Evolutionary conservation across 2,329 filamentous ascomycete genomes (phyloP).

Genomic region (Mariannaea sp.): DNA sequence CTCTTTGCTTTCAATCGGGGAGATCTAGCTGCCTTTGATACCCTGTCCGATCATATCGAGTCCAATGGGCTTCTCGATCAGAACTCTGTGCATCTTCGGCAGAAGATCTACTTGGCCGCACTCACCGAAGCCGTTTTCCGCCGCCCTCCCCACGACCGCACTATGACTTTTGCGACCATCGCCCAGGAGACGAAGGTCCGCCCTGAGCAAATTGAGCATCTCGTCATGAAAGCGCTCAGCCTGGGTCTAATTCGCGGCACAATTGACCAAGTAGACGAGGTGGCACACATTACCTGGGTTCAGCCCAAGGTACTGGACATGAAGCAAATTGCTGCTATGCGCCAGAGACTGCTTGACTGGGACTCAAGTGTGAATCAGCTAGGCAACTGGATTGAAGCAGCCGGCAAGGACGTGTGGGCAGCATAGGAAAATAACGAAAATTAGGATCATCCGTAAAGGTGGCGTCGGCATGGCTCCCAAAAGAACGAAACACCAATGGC

Average conservation of each 20-base stretch:
- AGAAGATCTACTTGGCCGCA: constrained; percentile 97
- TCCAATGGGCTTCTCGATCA: constrained; percentile 79
- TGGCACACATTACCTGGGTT: constrained; percentile 97
- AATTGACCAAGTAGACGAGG: constrained; percentile 94
- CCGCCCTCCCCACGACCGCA: constrained; percentile 90
- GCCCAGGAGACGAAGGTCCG: constrained; percentile 90
- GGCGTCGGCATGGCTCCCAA: constrained; percentile 23
- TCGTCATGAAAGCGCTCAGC: constrained; percentile 99
- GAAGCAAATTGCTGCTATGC: constrained; percentile 93
- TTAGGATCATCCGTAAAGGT: constrained; percentile 2
- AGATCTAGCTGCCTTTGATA: constrained; percentile 85
- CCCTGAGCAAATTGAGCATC: constrained; percentile 90
- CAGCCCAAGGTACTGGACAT: constrained; percentile 97
- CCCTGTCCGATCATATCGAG: constrained; percentile 77
- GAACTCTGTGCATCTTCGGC: constrained; percentile 83
- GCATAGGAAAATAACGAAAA: constrained; percentile 54
- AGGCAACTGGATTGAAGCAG: constrained; percentile 94
- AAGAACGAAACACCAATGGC: too few relatives aligned
- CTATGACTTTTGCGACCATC: constrained; percentile 90
- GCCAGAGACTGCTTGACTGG: constrained; percentile 87
- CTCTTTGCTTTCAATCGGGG: constrained; percentile 97
- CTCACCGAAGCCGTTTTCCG: constrained; percentile 96
- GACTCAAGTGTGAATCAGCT: constrained; percentile 94
- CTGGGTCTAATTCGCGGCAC: constrained; percentile 86
- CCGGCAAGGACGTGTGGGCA: constrained; percentile 95